Base-by-base conservation (phyloP, 805 yeast species). In the Candida andamanensis region DNA sequence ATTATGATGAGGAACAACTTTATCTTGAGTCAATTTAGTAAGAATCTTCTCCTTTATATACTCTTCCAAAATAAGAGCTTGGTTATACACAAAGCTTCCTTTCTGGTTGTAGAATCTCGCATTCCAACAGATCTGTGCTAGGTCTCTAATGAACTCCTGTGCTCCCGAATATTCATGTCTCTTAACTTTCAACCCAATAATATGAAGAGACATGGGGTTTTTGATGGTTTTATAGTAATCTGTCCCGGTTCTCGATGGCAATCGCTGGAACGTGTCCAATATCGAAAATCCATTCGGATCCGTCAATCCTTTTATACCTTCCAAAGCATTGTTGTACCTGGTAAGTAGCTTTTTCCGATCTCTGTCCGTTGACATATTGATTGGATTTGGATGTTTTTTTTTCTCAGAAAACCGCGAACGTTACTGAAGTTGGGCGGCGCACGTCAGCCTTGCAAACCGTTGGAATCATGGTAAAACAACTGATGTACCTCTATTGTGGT, bases 81-180 rank as follows among this genome's bases (percentile, higher is more conserved):
- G 83, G 15, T 67, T 66, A 56, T 81, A 83, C 32, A 83, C 80
- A 12, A 63, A 63, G 1, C 87, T 76, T 10, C 70, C 78, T 40
- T 77, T 78, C 36, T 77, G 78, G 56, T 90, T 90, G 57, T 80
- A 90, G 28, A 80, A 74, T 39, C 85, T 74, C 3, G 97, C 96
- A 51, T 90, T 90, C 87, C 95, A 85, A 1, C 85, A 74, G 32
- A 90, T 82, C 54, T 85, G 94, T 1, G 81, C 85, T 37, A 89
- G 52, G 54, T 89, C 96, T 36, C 65, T 71, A 22, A 89, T 60
- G 54, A 85, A 87, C 27, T 76, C 79, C 45, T 78, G 82, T 1
- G 85, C 75, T 28, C 65, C 65, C 4, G 60, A 53, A 59, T 87
- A 89, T 30, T 56, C 58, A 24, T 69, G 63, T 37, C 75, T 74